Base-by-base conservation (phyloP, 2,329 filamentous ascomycete species). In the Fusarium nurragi region DNA sequence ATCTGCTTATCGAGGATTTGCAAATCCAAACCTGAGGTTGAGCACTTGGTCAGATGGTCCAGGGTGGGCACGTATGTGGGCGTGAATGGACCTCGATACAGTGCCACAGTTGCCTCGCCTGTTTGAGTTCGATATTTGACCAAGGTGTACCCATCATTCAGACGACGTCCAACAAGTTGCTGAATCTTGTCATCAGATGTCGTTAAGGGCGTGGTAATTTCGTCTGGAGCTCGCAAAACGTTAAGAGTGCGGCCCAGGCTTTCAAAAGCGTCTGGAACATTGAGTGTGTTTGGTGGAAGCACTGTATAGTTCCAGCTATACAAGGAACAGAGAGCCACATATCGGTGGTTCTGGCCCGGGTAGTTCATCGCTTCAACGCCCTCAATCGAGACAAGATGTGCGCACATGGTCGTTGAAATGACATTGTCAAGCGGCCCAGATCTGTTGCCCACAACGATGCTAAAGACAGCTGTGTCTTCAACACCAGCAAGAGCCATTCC, bases 241-340 rank as follows among this genome's bases (percentile, higher is more conserved):
- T 45, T 34, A 0, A 62, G 48, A 28, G 46, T 56, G 12, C 32
- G n/a, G 2, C 73, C 73, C 0, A 77, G 56, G 9, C 67, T 47
- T 26, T 66, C 56, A 44, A 79, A 77, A 0, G 74, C 57, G 2
- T 78, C 76, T 0, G 45, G 54, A 1, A 79, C 72, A 53, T 79
- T 78, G 41, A 78, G 64, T 0, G 68, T 60, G 1, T 70, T 56
- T 0, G 77, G 68, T 0, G 80, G 79, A 2, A 77, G 44, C 5
- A 67, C 64, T 0, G 73, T 77, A 48, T 82, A 81, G 7, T 68
- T 73, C 80, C 80, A 83, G 43, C 74, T 77, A 41, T 77, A 60
- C 1, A 83, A 60, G 0, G 76, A 78, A 22, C 72, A 70, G 9
- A 83, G 54, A 0, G 65, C 76, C 9, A 80, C 74, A 12, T 61